These are phyloP conservation scores for Herpetomonas samuelpessoai DNA, from an alignment of 208 protist species.

Conservation along the genomic window DNA sequence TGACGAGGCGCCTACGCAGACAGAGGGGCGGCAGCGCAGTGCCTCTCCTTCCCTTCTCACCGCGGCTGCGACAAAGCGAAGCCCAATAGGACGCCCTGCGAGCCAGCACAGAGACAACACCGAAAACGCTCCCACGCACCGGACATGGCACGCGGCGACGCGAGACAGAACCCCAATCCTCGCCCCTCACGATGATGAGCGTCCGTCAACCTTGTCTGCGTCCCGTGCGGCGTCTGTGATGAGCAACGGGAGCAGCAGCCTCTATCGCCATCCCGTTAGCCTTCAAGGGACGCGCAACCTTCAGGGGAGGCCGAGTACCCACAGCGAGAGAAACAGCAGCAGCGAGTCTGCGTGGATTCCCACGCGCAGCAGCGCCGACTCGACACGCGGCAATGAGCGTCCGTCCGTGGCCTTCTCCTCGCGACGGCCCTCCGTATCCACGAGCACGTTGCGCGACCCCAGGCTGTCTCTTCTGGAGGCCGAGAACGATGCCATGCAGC, in stretches of 20 bases:
- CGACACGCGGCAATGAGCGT: neutral
- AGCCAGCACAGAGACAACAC: too few relatives aligned
- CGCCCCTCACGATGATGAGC: too few relatives aligned
- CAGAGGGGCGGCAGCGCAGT: neutral
- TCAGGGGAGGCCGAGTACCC: neutral
- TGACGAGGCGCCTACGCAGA: neutral
- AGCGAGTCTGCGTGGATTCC: neutral
- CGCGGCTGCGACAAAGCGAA: too few relatives aligned
- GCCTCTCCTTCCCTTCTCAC: neutral
- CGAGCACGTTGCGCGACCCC: neutral
- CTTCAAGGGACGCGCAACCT: too few relatives aligned
- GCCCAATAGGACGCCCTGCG: too few relatives aligned
- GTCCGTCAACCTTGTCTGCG: too few relatives aligned
- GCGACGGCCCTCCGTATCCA: neutral
- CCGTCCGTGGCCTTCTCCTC: neutral
- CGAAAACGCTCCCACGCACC: too few relatives aligned
- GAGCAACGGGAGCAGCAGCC: too few relatives aligned
- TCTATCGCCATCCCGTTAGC: too few relatives aligned
- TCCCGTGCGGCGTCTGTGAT: too few relatives aligned
- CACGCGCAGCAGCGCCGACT: neutral
- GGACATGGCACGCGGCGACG: too few relatives aligned
- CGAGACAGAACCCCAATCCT: too few relatives aligned
- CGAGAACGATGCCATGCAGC: slow-evolving; percentile 23
- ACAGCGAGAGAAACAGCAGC: neutral
- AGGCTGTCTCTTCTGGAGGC: slow-evolving; percentile 17